Evolutionary conservation across 2,329 filamentous ascomycete genomes (phyloP), one percentile per base, ranked within the genome.

Genomic region (Didymella arachidicola): DNA sequence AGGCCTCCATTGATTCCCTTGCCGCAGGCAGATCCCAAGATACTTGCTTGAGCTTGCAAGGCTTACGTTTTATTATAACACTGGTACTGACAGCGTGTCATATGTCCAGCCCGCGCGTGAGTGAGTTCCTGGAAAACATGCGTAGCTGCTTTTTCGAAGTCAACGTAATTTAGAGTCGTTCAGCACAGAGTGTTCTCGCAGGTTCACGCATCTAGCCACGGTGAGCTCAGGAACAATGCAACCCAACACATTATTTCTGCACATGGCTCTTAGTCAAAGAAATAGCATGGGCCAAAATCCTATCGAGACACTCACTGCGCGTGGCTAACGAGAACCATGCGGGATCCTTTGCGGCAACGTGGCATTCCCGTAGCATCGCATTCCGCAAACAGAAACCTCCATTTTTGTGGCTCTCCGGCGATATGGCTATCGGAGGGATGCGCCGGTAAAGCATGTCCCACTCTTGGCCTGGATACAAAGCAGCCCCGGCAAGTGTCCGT

Each of bases 331-430:
- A 18, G 25, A 8, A 26, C 16, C 27, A 8, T 19, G 11, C 12
- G 29, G 29, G 26, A 36, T 36, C 7, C 43, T 47, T 49, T 14
- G 36, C 39, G 32, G 25, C 45, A 47, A 49, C 53, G 46, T 45
- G 41, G 42, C 41, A 34, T 57, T 34, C 47, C 41, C 26, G 16
- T 29, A 14, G 22, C 10, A 34, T 41, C 41, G 30, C 41, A 51
- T 57, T 57, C 53, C 34, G 53, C 47, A 57, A 51, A 46, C 47
- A 16, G 16, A 22, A 29, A 50, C 42, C 36, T 45, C 12, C n/a
- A 18, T 11, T 4, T 14, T 10, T 29, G 30, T 2, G 5, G n/a
- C 10, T 27, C 42, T 42, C 51, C 36, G 16, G 36, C 25, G 27
- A 42, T 7, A 16, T 34, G 29, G 36, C 10, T 43, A 36, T 22